Evolutionary conservation across 2,329 filamentous ascomycete genomes (phyloP).

Genomic region (Xylariaceae sp.): DNA sequence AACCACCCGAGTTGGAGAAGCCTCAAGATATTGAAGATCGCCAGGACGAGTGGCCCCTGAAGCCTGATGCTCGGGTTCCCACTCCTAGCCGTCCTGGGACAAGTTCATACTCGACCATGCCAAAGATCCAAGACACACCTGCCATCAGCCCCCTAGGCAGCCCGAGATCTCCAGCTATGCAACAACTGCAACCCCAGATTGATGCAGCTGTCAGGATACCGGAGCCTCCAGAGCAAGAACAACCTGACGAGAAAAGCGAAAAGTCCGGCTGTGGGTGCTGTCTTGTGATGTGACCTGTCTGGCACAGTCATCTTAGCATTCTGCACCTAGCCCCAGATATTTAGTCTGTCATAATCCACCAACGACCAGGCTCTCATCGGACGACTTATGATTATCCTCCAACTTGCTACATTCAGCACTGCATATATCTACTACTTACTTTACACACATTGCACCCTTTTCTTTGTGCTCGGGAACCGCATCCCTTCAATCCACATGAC

Average conservation of each 20-base stretch:
- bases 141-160: slow-evolving; percentile 51
- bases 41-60: slow-evolving; percentile 67
- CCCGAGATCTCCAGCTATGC: slow-evolving; percentile 53
- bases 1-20: slow-evolving; percentile 51
- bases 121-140: slow-evolving; percentile 60
- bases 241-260: slow-evolving; percentile 55
- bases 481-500: slow-evolving; percentile 19
- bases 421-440: slow-evolving; percentile 31
- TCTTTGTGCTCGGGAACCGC: slow-evolving; percentile 31
- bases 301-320: slow-evolving; percentile 24
- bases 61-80: slow-evolving; percentile 56
- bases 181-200: slow-evolving; percentile 54
- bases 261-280: slow-evolving; percentile 73
- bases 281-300: slow-evolving; percentile 70
- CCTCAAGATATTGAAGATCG: slow-evolving; percentile 50
- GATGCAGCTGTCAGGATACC: slow-evolving; percentile 53
- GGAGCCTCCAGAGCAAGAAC: slow-evolving; percentile 61
- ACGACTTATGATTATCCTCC: slow-evolving; percentile 17
- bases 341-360: slow-evolving; percentile 11
- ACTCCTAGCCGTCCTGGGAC: slow-evolving; percentile 53
- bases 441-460: slow-evolving; percentile 27
- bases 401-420: slow-evolving; percentile 29
- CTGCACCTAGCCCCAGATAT: slow-evolving; percentile 14
- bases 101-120: slow-evolving; percentile 68
- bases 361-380: slow-evolving; percentile 3